A percentile compares a stretch with the other conserved stretches of the same genome.
Evolutionary conservation across 495 filamentous ascomycete species (phyloP).

Genomic region (Extremus antarcticus): DNA sequence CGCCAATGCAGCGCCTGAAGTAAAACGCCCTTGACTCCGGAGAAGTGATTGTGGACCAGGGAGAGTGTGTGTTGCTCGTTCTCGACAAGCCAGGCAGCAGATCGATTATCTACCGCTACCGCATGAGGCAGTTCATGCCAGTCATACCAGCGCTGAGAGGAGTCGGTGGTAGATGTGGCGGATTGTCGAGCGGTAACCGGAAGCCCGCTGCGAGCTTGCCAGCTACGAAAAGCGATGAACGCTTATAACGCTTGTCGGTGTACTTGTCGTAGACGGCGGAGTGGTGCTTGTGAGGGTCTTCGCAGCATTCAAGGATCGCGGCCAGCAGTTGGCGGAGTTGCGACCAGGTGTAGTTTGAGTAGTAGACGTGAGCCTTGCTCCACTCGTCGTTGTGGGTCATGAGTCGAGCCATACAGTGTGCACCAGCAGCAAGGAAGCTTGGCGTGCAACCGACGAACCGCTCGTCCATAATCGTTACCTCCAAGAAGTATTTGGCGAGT

Average conservation of each 20-base stretch:
- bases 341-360: constrained; percentile 78
- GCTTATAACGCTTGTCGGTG: constrained; percentile 67
- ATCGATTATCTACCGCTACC: neutral
- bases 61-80: neutral
- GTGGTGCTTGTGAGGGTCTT: constrained; percentile 70
- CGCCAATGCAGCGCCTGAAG: neutral
- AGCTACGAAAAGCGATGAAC: constrained; percentile 68
- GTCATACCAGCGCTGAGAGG: neutral
- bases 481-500: constrained; percentile 94
- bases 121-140: neutral
- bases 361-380: constrained; percentile 76
- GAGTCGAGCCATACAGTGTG: constrained; percentile 83
- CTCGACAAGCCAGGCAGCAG: neutral
- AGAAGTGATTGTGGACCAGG: neutral
- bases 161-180: neutral
- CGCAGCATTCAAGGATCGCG: constrained; percentile 77
- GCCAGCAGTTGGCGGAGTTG: constrained; percentile 69
- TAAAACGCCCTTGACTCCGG: neutral
- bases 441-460: constrained; percentile 84
- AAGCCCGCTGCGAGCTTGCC: constrained; percentile 52
- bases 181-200: constrained; percentile 22
- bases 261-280: constrained; percentile 85
- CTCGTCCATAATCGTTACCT: constrained; percentile 96
- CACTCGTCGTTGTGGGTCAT: constrained; percentile 84
- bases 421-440: constrained; percentile 82